Evolutionary conservation across 1,284 basidiomycete species (phyloP).

Genomic region (Cutaneotrichosporon cavernicola): DNA sequence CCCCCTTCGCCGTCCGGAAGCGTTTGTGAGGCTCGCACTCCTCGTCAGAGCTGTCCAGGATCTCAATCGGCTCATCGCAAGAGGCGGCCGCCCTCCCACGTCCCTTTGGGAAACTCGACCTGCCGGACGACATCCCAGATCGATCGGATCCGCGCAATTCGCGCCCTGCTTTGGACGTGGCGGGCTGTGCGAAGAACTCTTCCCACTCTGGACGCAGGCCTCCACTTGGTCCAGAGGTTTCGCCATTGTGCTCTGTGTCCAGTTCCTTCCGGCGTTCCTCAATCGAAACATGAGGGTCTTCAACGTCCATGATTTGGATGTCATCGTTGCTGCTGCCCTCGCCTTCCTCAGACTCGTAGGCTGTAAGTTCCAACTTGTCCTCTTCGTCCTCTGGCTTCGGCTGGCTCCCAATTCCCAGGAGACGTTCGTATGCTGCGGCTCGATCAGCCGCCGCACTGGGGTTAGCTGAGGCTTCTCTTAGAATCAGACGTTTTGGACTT

Average conservation of each 20-base stretch:
- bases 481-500: slow-evolving; percentile 40
- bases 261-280: slow-evolving; percentile 39
- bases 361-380: neutral
- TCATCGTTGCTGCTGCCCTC: neutral
- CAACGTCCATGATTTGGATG: slow-evolving; percentile 13
- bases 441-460: slow-evolving; percentile 42
- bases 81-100: neutral
- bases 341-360: neutral
- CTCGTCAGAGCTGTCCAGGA: neutral
- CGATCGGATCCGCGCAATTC: neutral
- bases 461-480: slow-evolving; percentile 5
- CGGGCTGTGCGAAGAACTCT: slow-evolving; percentile 22
- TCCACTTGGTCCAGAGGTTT: slow-evolving; percentile 20
- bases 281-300: slow-evolving; percentile 36
- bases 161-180: neutral
- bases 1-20: neutral
- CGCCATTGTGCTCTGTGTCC: slow-evolving; percentile 42
- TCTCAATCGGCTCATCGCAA: neutral
- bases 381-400: neutral
- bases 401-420: slow-evolving; percentile 21
- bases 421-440: slow-evolving; percentile 43
- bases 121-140: neutral
- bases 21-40: neutral
- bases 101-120: neutral
- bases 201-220: slow-evolving; percentile 39